phyloP scores from a whole-genome alignment of 2,329 filamentous ascomycete genomes.

The Fusarium nanum region DNA sequence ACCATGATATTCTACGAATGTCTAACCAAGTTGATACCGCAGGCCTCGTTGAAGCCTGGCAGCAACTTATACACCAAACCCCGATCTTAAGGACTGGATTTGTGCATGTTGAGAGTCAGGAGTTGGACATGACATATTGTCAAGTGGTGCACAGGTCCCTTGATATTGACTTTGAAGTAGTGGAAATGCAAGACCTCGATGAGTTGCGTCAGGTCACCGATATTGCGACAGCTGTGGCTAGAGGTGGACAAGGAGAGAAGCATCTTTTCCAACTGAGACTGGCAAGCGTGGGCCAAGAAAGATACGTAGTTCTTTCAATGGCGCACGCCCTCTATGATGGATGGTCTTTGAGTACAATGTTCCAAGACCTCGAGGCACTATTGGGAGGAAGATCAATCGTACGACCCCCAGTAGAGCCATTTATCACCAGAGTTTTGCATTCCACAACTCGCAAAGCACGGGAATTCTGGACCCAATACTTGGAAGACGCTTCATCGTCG shows the following conservation, averaged over 20 bases:
- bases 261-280: conserved; percentile 64
- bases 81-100: conserved; percentile 84
- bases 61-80: conserved; percentile 65
- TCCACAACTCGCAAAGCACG: conserved; percentile 37
- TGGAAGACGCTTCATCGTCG: conserved; percentile 63
- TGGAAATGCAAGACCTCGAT: conserved; percentile 44
- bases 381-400: conserved; percentile 62
- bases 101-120: conserved; percentile 70
- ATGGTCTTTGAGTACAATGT: conserved; percentile 81
- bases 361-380: conserved; percentile 74
- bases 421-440: conserved; percentile 56
- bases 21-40: conserved; percentile 63
- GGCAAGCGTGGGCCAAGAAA: conserved; percentile 48
- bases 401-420: conserved; percentile 62
- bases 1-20: conserved; percentile 80
- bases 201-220: conserved; percentile 54
- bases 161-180: conserved; percentile 35
- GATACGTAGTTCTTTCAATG: conserved; percentile 74
- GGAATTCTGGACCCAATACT: conserved; percentile 77
- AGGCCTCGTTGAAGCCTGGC: conserved; percentile 71
- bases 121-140: conserved; percentile 62
- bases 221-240: conserved; percentile 54
- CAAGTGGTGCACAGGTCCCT: conserved; percentile 58
- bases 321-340: conserved; percentile 92
- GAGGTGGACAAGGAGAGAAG: conserved; percentile 49